Conservation (phyloP, 208 protist species). For the Tritrichomonas foetus region DNA sequence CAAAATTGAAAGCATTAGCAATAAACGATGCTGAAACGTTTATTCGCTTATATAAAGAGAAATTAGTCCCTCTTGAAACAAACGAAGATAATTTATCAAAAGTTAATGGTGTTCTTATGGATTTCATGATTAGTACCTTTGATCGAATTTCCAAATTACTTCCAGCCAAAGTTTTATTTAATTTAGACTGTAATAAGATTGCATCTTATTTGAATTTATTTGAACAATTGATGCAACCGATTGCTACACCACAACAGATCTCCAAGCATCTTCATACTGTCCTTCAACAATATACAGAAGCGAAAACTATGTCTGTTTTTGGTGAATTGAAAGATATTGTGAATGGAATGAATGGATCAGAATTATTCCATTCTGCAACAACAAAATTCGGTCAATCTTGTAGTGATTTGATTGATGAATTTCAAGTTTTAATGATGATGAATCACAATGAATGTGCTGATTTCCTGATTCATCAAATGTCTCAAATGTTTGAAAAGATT, state of each 20-base stretch:
- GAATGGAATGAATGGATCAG: too few species aligned
- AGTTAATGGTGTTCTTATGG: background rate
- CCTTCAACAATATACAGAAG: background rate
- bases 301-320: background rate
- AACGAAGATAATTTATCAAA: background rate
- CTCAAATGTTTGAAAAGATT: background rate
- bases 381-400: background rate
- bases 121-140: background rate
- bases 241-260: background rate
- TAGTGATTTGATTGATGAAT: background rate
- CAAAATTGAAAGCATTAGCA: background rate
- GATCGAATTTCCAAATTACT: background rate
- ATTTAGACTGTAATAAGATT: constrained; percentile 25
- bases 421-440: background rate
- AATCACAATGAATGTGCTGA: background rate
- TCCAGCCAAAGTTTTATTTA: background rate
- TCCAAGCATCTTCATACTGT: background rate
- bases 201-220: background rate
- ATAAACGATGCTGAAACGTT: background rate
- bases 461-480: background rate
- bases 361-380: too few species aligned
- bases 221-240: background rate
- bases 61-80: background rate
- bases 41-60: background rate
- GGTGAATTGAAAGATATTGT: too few species aligned